These are phyloP conservation scores for Colletotrichum noveboracense DNA, from an alignment of 2,329 filamentous ascomycete species.

Conservation along the genomic window DNA sequence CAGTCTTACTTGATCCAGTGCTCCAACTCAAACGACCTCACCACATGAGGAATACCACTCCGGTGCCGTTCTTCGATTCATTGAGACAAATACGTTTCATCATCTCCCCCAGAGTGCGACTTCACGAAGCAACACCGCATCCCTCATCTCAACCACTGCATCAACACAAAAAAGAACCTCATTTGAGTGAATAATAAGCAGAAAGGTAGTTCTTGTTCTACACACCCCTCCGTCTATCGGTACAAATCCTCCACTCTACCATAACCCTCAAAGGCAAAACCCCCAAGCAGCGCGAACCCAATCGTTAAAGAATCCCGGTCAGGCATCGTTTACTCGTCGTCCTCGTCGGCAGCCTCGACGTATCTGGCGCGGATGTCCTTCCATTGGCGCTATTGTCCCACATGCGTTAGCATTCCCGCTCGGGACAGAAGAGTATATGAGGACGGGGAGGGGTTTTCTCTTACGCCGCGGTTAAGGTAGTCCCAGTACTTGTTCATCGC, in stretches of 20 bases:
- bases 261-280: neutral
- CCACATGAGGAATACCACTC: neutral
- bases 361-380: constrained; percentile 97
- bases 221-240: constrained; percentile 24
- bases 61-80: neutral
- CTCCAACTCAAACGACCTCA: neutral
- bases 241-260: constrained; percentile 10
- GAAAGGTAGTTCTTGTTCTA: constrained; percentile 24
- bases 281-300: neutral
- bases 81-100: neutral
- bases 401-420: neutral
- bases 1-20: neutral
- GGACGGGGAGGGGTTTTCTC: constrained; percentile 39
- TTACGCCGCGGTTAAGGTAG: constrained; percentile 86
- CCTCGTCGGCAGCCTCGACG: constrained; percentile 70
- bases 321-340: constrained; percentile 53
- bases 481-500: constrained; percentile 90
- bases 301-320: constrained; percentile 17
- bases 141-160: neutral
- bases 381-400: constrained; percentile 85
- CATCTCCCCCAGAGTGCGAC: neutral
- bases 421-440: too few relatives aligned
- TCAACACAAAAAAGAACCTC: neutral
- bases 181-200: constrained; percentile 13
- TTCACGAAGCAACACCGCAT: neutral